Conservation (phyloP, 1,284 basidiomycete genomes). For the Rhodotorula glutinis region DNA sequence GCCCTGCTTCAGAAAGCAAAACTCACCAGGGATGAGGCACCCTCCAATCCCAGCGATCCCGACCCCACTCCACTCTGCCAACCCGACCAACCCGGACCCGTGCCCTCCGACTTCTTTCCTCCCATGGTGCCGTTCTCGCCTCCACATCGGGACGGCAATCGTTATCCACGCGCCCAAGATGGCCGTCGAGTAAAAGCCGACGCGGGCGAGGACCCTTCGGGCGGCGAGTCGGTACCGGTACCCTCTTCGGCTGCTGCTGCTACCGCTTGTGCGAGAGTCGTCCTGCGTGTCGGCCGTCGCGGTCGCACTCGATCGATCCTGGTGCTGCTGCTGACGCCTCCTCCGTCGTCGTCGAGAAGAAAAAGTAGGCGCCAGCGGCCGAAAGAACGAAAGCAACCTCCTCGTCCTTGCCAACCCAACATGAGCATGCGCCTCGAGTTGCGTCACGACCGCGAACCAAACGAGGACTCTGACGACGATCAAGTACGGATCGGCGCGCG, state of each 20-base stretch:
- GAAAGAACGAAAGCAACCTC: conserved; percentile 1
- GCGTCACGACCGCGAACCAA: conserved; percentile 36
- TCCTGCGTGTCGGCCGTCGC: no score
- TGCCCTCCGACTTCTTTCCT: conserved; percentile 15
- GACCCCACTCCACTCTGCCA: conserved; percentile 39
- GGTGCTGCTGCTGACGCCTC: no score
- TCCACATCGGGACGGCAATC: conserved; percentile 7
- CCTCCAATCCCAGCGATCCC: conserved; percentile 30
- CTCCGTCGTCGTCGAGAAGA: no score
- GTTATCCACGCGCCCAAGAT: not conserved
- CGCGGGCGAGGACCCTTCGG: conserved; percentile 1
- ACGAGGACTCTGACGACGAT: conserved; percentile 38
- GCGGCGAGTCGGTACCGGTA: no score
- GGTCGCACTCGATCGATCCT: no score
- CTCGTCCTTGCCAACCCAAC: conserved; percentile 12
- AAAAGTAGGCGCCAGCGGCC: no score
- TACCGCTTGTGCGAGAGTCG: no score
- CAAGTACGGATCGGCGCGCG: conserved; percentile 40
- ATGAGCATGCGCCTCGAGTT: conserved; percentile 15
- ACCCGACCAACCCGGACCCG: conserved; percentile 32
- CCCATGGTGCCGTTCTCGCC: not conserved
- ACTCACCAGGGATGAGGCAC: conserved; percentile 35
- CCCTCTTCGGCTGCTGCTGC: no score
- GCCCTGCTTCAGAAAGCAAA: not conserved
- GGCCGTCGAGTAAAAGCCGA: not conserved